Evolutionary conservation across 805 yeast species (phyloP), one percentile per base, ranked within the genome.

Genomic region (Metschnikowia shivogae): DNA sequence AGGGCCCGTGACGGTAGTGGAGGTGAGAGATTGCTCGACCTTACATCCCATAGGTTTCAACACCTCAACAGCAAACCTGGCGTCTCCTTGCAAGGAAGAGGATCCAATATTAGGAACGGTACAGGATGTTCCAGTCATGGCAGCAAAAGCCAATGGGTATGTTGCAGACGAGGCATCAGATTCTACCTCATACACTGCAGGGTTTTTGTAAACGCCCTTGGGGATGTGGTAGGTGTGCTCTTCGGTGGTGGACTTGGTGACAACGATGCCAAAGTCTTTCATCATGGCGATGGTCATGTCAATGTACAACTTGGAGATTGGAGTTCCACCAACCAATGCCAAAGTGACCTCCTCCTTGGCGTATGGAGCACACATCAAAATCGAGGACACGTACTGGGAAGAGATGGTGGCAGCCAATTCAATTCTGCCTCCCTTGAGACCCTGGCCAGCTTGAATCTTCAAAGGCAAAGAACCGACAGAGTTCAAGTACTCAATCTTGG

Each of bases 101-200:
- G 82, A 82, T 4, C 99, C 99, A 62, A 93, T 92, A 63, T 89
- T 92, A 46, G 99, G 98, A 55, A 93, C 78, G 0, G 96, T 89
- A 52, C 95, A 89, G 8, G 89, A 81, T 5, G 96, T 81, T 24
- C 98, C 97, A 1, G 96, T 89, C 72, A 93, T 72, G 9, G 99
- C 99, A 45, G 99, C 98, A 70, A 86, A 88, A 0, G 99, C 99
- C 54, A 93, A 76, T 34, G 99, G 99, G 58, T 93, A 93, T 9
- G 99, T 93, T 1, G 99, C 98, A 7, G 97, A 87, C 12, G 97
- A 88, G 17, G 99, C 99, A 66, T 93, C 99, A 12, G 96, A 86
- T 68, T 93, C 99, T 54, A 93, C 81, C 27, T 86, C 88, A 59
- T 93, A 93, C 55, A 84, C 90, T 1, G 73, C 53, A 26, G 99